Evolutionary conservation across 2,329 filamentous ascomycete genomes (phyloP), one percentile per base, ranked within the genome.

Genomic region (Raffaelea arxii): DNA sequence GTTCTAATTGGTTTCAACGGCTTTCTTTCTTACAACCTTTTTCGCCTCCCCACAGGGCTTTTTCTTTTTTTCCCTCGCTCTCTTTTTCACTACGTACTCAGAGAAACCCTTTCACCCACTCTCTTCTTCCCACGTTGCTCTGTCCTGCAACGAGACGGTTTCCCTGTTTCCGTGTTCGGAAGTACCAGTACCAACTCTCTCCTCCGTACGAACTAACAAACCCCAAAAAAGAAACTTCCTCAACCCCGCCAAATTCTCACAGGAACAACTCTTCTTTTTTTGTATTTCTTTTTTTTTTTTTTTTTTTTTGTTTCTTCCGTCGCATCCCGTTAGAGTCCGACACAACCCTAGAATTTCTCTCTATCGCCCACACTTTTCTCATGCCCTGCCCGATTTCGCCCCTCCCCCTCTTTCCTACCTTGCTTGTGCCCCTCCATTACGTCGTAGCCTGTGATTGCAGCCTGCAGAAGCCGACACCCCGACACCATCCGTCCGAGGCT

Each of bases 71-170:
- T 60, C 54, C 57, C 51, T 58, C 57, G 62, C 51, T 59, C 53
- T 51, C 25, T 48, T 58, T 57, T 56, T 59, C 65, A 65, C 65
- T 66, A 64, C 64, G 66, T 66, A 56, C 59, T 49, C 40, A 49
- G 61, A n/a, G n/a, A n/a, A n/a, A n/a, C n/a, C 43, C 46, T 44
- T 25, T 60, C 54, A 57, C 51, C 59, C 57, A 62, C 51, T 59
- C 53, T 51, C 25, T 48, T 58, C 57, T 56, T 59, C 65, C 65
- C 65, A 67, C 64, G 64, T 66, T 66, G 56, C 59, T 49, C 40
- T 48, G 61, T 61, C 53, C 57, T 48, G 53, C 54, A 51, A 59
- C 54, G 54, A 57, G 48, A 59, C 53, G 51, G 18, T 35, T 36
- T 37, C 46, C 44, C 44, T 36, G 9, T n/a, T n/a, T n/a, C n/a